A percentile compares a stretch with the other conserved stretches of the same genome.
Evolutionary conservation across 805 yeast genomes (phyloP).

Genomic region (Saccharomycodes ludwigii): DNA sequence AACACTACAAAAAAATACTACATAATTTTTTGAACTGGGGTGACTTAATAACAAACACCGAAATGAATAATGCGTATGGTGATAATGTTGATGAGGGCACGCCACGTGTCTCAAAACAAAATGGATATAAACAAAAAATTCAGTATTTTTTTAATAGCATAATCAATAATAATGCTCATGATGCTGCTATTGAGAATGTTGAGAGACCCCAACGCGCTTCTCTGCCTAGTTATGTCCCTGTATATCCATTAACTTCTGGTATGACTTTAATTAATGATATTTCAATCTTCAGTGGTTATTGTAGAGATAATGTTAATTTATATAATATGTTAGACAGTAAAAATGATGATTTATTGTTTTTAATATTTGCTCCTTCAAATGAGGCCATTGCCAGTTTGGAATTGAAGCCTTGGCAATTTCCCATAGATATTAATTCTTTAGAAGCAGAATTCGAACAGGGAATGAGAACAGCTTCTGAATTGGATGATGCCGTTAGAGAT

Average conservation of each 20-base stretch:
- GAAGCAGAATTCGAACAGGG: slow-evolving; percentile 6
- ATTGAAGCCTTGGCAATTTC: slow-evolving; percentile 77
- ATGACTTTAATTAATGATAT: slow-evolving; percentile 28
- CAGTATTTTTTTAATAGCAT: slow-evolving; percentile 3
- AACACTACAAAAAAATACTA: too few species aligned
- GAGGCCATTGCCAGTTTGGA: slow-evolving; percentile 38
- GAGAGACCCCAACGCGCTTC: slow-evolving; percentile 3
- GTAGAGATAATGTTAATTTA: slow-evolving; percentile 48
- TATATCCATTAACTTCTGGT: slow-evolving; percentile 20
- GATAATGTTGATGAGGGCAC: neutral
- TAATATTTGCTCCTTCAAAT: slow-evolving; percentile 66
- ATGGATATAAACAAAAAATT: slow-evolving; percentile 1
- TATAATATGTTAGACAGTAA: slow-evolving; percentile 35
- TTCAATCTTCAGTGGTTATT: slow-evolving; percentile 54
- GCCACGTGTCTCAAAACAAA: neutral
- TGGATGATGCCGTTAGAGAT: slow-evolving; percentile 35
- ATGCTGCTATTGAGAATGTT: neutral
- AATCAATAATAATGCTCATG: too few species aligned
- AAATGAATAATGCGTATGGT: too few species aligned
- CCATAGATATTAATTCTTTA: slow-evolving; percentile 29
- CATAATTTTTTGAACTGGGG: too few species aligned
- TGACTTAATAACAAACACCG: too few species aligned
- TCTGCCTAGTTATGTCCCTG: too few species aligned
- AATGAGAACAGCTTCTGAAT: slow-evolving; percentile 25
- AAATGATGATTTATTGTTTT: slow-evolving; percentile 22